These are phyloP conservation scores for Cicer pinnatifidum DNA, from an alignment of 306 rosid species.

Conservation along the genomic window DNA sequence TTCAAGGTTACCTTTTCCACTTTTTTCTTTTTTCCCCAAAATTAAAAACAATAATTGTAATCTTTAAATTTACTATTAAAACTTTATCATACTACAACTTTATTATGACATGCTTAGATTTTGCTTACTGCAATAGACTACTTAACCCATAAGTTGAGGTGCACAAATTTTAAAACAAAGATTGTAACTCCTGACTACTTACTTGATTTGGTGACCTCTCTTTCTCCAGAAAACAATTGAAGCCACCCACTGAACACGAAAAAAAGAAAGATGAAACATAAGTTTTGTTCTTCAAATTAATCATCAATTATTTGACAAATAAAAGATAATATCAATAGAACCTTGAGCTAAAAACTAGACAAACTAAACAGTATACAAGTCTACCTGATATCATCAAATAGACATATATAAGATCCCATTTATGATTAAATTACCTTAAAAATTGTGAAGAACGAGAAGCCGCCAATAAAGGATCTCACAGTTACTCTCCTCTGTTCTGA, in stretches of 20 bases:
- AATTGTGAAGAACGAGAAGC: constrained; percentile 60
- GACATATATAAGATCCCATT: not conserved
- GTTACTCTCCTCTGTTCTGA: constrained; percentile 58
- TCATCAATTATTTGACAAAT: constrained; percentile 25
- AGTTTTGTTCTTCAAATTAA: constrained; percentile 27
- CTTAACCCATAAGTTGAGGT: not conserved
- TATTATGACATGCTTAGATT: not conserved
- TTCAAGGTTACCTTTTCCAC: not conserved
- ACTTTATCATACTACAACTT: no score
- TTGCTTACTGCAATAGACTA: constrained; percentile 17
- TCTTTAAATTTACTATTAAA: no score
- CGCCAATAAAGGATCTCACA: constrained; percentile 48
- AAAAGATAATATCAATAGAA: not conserved
- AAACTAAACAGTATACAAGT: constrained; percentile 13
- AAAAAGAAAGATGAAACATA: constrained; percentile 39
- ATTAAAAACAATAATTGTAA: no score
- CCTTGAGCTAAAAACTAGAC: not conserved
- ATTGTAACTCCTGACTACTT: constrained; percentile 50
- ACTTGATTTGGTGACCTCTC: constrained; percentile 76
- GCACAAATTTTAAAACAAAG: constrained; percentile 15
- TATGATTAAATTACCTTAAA: constrained; percentile 62
- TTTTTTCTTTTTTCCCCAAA: no score
- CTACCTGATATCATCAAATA: not conserved
- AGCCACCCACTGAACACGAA: constrained; percentile 66
- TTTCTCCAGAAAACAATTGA: constrained; percentile 82